Base-by-base conservation (phyloP, 441 rosid species). In the Capsella rubella region DNA sequence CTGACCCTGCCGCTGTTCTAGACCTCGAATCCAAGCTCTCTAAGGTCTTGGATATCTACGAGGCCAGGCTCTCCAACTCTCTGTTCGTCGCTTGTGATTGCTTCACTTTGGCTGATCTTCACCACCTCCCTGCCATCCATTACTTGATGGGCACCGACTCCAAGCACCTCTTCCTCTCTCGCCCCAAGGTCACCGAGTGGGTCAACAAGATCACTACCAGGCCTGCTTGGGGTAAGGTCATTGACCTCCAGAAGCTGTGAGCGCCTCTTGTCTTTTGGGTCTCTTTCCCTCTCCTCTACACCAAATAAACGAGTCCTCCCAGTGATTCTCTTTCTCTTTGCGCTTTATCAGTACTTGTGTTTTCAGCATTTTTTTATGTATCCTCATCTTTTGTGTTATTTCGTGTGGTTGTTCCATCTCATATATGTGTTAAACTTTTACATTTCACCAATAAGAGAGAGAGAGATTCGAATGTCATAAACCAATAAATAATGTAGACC, bases 81-180 rank as follows among this genome's bases (percentile, higher is more conserved):
- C 85, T 85, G 76, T 92, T 82, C 86, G 46, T 92, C 78, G 97
- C 84, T 4, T 75, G 91, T 27, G 87, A 83, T 35, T 60, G 83
- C 74, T 87, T 86, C 86, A 83, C 92, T 74, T 39, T 90, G 69
- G 95, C 88, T 3, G 98, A 93, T 75, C 78, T 90, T 70, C 87
- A 90, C 77, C 95, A 93, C 75, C 77, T 90, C 42, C 97, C 98
- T 0, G 80, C 21, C 54, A 9, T 86, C 15, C 76, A 70, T 18
- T 50, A 40, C 68, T 72, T 90, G 81, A 27, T 82, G 88, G 76
- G 61, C 21, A 85, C 86, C 4, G 83, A 58, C 7, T 70, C 72
- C 21, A 87, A 85, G 84, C 67, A 74, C 40, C 70, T 83, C 73
- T 67, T 88, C 6, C 89, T 88, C 15, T 54, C 83, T 13, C 86